Base-by-base conservation (phyloP, 208 protist species). In the Zelonia costaricensis region DNA sequence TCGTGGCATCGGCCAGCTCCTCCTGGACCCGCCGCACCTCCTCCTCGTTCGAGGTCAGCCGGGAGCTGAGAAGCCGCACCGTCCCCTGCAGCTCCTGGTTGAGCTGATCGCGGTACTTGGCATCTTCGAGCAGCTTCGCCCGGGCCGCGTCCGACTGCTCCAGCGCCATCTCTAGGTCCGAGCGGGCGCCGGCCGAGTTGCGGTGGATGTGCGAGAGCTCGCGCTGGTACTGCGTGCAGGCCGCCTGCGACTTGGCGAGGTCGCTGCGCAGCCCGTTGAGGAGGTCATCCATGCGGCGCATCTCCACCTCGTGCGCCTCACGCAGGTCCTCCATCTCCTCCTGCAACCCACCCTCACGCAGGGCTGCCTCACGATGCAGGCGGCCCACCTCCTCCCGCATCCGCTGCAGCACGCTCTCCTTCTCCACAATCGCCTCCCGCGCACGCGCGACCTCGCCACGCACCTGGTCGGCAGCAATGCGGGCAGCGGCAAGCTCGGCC, bases 71-170 rank as follows among this genome's bases (percentile, higher is more conserved):
- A 28, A 95, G 71, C 13, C 81, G 72, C 58, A 93, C 81, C 2
- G 89, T 95, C 25, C 89, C 84, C 57, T 95, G 86, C 52, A 95
- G 58, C 64, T 95, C 86, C 42, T 76, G 77, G 44, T 86, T 84
- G 15, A 93, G 67, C 71, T 91, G 78, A 53, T 95, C 86, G 4
- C 81, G 60, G 58, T 88, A 84, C 46, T 78, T 69, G 18, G 69
- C 71, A 9, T 95, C 89, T 30, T 93, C 85, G 30, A 83, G 78
- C 36, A 90, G 67, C 55, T 76, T 75, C 33, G 58, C 82, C 16
- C 80, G 78, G 20, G 78, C 73, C 55, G 68, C 73, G 40, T 92
- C 78, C n/a, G 74, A 56, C 35, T 81, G 67, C 62, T 86, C 68
- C 9, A 92, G 47, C 15, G 82, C 82, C 1, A 78, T 75, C 77